phyloP scores from a whole-genome alignment of 177 flowering plant genomes.

The Vitis hybrid region DNA sequence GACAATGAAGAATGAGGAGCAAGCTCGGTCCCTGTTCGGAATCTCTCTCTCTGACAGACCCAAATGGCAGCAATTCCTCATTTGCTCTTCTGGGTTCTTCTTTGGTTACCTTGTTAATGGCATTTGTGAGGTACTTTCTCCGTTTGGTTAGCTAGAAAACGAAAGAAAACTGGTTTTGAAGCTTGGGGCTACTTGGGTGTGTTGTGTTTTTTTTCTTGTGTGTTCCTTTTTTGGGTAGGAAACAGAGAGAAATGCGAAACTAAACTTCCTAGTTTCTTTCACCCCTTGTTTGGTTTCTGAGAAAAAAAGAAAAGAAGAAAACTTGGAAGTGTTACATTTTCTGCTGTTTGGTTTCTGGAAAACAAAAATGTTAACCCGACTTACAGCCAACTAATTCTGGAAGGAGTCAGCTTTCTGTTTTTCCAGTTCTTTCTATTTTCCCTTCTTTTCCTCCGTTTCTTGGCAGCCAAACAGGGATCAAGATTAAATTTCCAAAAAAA shows the following conservation, averaged over 20 bases:
- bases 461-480: neutral
- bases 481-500: neutral
- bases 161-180: no score
- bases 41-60: conserved; percentile 69
- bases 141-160: no score
- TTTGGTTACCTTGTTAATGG: conserved; percentile 97
- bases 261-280: neutral
- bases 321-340: neutral
- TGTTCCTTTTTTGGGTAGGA: neutral
- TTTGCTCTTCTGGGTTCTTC: conserved; percentile 95
- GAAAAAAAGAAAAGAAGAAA: neutral
- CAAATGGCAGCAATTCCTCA: conserved; percentile 76
- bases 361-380: neutral
- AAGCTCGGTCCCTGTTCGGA: conserved; percentile 74
- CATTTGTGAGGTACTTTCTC: conserved; percentile 71
- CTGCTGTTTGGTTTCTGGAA: neutral
- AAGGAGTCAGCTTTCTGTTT: no score
- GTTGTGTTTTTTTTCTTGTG: neutral
- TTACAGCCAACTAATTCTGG: no score
- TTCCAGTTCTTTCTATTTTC: no score
- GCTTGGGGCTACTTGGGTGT: neutral
- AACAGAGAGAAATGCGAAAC: neutral
- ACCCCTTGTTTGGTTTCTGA: conserved; percentile 15
- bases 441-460: no score
- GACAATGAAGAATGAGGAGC: conserved; percentile 74